phyloP scores from a whole-genome alignment of 768 basidiomycete species.

The Boletus speciosus region DNA sequence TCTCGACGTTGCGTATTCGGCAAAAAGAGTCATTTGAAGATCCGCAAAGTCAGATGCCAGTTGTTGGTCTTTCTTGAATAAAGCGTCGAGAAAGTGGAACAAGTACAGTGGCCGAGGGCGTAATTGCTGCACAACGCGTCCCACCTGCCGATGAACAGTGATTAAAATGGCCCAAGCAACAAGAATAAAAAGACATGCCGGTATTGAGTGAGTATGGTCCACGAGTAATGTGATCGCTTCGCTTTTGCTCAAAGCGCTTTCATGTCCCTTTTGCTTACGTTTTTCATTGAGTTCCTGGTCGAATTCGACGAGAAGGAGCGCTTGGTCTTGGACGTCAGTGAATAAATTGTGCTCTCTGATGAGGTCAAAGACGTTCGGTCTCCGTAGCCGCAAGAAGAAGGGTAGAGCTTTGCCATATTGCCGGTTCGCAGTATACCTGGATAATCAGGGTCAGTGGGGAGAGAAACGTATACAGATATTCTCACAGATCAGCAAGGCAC shows the following conservation, averaged over 20 bases:
- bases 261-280: constrained; percentile 41
- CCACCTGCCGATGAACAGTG: constrained; percentile 50
- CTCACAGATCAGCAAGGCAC: constrained; percentile 86
- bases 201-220: constrained; percentile 94
- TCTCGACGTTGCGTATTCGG: constrained; percentile 74
- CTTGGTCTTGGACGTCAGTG: constrained; percentile 92
- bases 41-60: constrained; percentile 81
- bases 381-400: constrained; percentile 81
- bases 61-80: constrained; percentile 84
- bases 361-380: constrained; percentile 89
- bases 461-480: not conserved
- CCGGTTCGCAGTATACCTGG: constrained; percentile 78
- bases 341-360: constrained; percentile 93
- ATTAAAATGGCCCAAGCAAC: not conserved
- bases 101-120: constrained; percentile 73
- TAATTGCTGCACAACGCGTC: constrained; percentile 85
- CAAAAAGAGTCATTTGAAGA: constrained; percentile 86
- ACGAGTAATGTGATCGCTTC: constrained; percentile 85
- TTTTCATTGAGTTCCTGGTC: constrained; percentile 81
- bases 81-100: constrained; percentile 88
- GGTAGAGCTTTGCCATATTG: constrained; percentile 94
- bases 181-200: constrained; percentile 47
- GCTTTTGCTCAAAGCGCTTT: constrained; percentile 47
- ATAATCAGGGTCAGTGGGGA: not conserved
- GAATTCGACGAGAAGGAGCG: constrained; percentile 88